Evolutionary conservation across 2,329 filamentous ascomycete genomes (phyloP).

Genomic region (Penicillium psychrosexuale): DNA sequence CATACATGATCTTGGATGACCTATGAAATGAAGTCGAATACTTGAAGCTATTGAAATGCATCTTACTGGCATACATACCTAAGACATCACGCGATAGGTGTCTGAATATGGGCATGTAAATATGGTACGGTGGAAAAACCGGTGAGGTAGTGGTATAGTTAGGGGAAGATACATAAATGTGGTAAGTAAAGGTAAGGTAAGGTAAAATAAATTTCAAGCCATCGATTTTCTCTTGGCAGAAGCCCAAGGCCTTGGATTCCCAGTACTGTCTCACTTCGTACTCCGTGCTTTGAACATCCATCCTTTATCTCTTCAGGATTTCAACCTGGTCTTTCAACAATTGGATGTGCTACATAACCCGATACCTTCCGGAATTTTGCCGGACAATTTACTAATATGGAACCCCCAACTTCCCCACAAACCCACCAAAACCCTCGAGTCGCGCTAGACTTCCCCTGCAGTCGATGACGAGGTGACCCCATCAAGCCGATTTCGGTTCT

Average conservation of each 20-base stretch:
- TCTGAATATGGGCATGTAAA: too few species aligned
- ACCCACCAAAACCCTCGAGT: neutral
- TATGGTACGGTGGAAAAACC: neutral
- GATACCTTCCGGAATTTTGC: neutral
- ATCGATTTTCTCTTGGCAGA: too few species aligned
- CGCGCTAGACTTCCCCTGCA: slow-evolving; percentile 12
- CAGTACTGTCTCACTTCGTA: too few species aligned
- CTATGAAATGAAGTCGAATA: neutral
- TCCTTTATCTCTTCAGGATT: neutral
- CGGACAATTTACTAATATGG: neutral
- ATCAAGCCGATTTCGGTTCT: neutral
- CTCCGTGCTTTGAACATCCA: neutral
- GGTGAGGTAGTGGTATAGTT: too few species aligned
- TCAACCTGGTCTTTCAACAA: neutral
- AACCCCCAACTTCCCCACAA: slow-evolving; percentile 10
- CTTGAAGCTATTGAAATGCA: neutral
- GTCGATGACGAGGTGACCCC: slow-evolving; percentile 16
- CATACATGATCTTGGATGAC: neutral
- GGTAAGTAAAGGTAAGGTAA: too few species aligned
- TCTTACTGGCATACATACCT: neutral
- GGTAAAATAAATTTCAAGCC: too few species aligned
- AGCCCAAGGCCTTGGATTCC: too few species aligned
- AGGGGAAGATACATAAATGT: too few species aligned
- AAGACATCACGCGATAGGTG: neutral
- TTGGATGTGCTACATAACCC: neutral